Evolutionary conservation across 805 yeast genomes (phyloP), one percentile per base, ranked within the genome.

Genomic region (Naumovozyma dairenensis): DNA sequence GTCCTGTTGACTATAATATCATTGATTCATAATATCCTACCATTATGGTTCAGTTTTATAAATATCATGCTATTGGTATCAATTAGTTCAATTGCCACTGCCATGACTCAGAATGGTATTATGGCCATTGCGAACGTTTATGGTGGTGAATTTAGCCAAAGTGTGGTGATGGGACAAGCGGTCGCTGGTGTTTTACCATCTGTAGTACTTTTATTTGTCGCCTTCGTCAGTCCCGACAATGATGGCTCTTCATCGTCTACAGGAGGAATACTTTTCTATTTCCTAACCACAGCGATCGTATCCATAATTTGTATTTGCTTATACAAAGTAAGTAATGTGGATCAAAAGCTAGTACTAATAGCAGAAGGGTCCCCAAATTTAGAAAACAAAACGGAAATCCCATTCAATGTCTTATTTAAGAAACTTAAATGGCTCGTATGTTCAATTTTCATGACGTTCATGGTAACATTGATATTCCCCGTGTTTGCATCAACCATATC

Each of bases 141-240:
- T 51, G 87, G 92, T 4, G 68, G 84, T 1, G 69, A 75, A 10
- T 82, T 72, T 52, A 87, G 94, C 8, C 95, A 92, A 49, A 93
- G 82, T 0, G 80, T 80, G 2, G 83, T 92, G 80, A 87, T 87
- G 3, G 98, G 98, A 2, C 95, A 89, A 56, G 95, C 94, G 0
- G 63, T 89, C 13, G 85, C 96, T 0, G 98, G 98, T 2, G 94
- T 92, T 0, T 61, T 89, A 22, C 97, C 98, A 2, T 76, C 95
- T 0, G 52, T 81, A 13, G 57, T 54, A 2, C 33, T 58, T 10
- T 49, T 58, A 24, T 14, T 77, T 80, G 10, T 69, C 74, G 45
- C 77, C 76, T 39, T 38, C 69, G 8, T 71, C 80, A 26, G 31
- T 17, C 32, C 27, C 2, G 29, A 25, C 4, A 24, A 20, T 6